A percentile compares a stretch with the other conserved stretches of the same genome.
Conservation (phyloP, 352 stramenopile genomes). For the Globisporangium spiculum region DNA sequence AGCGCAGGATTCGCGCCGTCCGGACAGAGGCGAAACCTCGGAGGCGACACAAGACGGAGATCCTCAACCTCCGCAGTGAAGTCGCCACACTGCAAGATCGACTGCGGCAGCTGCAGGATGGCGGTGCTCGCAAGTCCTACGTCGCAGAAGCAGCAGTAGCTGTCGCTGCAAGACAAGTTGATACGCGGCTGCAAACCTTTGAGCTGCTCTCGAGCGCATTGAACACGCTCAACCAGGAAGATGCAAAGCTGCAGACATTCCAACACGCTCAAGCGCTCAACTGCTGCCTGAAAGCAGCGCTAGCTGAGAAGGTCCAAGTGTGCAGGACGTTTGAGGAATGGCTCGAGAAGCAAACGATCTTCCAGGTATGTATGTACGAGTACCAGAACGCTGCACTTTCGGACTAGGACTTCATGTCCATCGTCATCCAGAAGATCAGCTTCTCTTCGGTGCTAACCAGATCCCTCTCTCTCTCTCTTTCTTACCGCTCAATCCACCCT, state of each 20-base stretch:
- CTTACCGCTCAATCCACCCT: no score
- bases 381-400: no score
- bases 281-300: not conserved
- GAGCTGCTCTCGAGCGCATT: no score
- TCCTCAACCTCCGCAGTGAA: not conserved
- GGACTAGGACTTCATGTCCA: no score
- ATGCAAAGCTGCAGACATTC: not conserved
- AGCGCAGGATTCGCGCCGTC: not conserved
- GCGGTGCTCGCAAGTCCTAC: not conserved
- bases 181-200: not conserved
- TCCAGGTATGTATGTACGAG: no score
- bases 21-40: not conserved
- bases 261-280: not conserved
- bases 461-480: no score
- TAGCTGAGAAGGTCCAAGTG: not conserved
- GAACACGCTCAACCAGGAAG: not conserved
- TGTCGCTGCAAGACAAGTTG: no score
- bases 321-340: not conserved
- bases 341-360: not conserved
- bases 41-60: not conserved
- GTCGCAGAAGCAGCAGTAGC: no score
- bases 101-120: not conserved
- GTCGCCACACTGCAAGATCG: not conserved
- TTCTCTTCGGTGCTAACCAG: no score
- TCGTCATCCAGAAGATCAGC: no score